Percentiles rank a stretch among this genome's conserved stretches.
Evolutionary conservation across 371 early-diverging fungal species (phyloP).

Genomic region (Mortierella sp.): DNA sequence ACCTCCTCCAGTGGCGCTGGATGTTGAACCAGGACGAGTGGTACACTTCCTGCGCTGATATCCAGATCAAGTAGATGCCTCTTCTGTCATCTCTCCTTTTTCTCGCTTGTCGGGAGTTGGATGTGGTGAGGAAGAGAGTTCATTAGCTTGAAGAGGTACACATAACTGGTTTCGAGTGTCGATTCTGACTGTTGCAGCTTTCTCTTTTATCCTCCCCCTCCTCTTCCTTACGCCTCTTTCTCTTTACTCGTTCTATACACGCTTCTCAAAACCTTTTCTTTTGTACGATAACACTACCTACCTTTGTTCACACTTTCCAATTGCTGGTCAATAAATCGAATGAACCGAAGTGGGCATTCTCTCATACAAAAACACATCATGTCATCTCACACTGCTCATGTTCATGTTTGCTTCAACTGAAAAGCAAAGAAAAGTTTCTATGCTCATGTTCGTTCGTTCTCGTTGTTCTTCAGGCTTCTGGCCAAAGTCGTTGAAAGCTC

Average conservation of each 20-base stretch:
- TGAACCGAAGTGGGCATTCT: slow-evolving; percentile 8
- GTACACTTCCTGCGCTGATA: background rate
- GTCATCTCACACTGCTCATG: slow-evolving; percentile 4
- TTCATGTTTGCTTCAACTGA: slow-evolving; percentile 1
- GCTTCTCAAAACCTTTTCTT: background rate
- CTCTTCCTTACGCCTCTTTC: background rate
- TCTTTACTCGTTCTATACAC: background rate
- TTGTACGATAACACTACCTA: background rate
- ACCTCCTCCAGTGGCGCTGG: slow-evolving; percentile 55
- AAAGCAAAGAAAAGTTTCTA: background rate
- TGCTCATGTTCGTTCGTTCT: background rate
- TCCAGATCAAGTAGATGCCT: background rate
- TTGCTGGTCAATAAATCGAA: slow-evolving; percentile 15
- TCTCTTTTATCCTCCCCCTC: too few species aligned
- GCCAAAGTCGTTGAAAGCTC: background rate
- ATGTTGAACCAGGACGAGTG: slow-evolving; percentile 44
- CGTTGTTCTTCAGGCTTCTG: background rate
- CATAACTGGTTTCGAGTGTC: background rate
- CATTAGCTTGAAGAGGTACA: too few species aligned
- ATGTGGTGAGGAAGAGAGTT: background rate
- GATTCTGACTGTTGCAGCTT: too few species aligned
- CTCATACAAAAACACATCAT: background rate
- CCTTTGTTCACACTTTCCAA: slow-evolving; percentile 11
- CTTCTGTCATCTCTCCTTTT: background rate
- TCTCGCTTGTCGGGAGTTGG: background rate